These are phyloP conservation scores for Mortierella sp. DNA, from an alignment of 371 early-diverging fungal species.

Conservation along the genomic window DNA sequence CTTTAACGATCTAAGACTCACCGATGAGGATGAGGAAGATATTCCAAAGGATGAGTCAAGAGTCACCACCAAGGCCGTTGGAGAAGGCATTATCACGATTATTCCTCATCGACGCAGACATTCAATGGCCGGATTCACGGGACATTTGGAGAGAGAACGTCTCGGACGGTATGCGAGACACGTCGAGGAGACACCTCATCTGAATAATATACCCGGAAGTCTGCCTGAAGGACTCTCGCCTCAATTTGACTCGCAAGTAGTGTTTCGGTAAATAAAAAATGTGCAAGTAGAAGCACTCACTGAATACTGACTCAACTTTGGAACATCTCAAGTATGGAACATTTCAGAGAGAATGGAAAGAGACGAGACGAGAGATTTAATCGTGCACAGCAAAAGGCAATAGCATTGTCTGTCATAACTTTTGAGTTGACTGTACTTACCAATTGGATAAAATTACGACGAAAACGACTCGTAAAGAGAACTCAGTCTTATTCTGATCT, in stretches of 20 bases:
- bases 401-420: too few relatives aligned
- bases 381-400: too few relatives aligned
- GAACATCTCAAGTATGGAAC: too few relatives aligned
- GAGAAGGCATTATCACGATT: slow-evolving; percentile 42
- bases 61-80: slow-evolving; percentile 43
- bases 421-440: too few relatives aligned
- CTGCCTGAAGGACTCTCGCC: slow-evolving; percentile 15
- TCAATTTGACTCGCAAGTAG: not conserved
- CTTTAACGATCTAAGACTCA: slow-evolving; percentile 27
- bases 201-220: slow-evolving; percentile 16
- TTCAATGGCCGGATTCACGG: slow-evolving; percentile 38
- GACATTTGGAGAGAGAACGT: slow-evolving; percentile 26
- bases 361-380: too few relatives aligned
- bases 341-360: too few relatives aligned
- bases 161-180: slow-evolving; percentile 21
- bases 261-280: not conserved
- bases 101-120: slow-evolving; percentile 48
- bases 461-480: too few relatives aligned
- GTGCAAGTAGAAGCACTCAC: too few relatives aligned
- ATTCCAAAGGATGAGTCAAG: not conserved
- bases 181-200: slow-evolving; percentile 1
- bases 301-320: too few relatives aligned
- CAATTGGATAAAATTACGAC: too few relatives aligned
- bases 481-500: too few relatives aligned
- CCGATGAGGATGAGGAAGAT: slow-evolving; percentile 29